A percentile compares a stretch with the other conserved stretches of the same genome.
Conservation (phyloP, 345 rosid genomes). For the Bruguiera sexangula region DNA sequence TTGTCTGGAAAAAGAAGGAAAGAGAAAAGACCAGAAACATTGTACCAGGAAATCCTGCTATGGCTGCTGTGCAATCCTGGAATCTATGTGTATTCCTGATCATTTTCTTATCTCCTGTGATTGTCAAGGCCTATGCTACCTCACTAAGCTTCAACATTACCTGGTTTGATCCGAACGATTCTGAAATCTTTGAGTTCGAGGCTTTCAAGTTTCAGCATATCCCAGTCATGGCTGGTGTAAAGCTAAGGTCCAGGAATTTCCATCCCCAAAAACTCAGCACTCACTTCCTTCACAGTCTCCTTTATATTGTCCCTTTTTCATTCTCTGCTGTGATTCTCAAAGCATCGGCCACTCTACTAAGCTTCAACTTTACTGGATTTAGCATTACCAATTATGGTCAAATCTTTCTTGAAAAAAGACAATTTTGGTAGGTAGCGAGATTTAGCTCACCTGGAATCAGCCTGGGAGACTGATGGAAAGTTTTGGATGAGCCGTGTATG, state of each 20-base stretch:
- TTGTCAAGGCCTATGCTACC: background rate
- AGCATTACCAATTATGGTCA: background rate
- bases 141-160: constrained; percentile 2
- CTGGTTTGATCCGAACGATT: background rate
- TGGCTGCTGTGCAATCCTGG: background rate
- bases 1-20: background rate
- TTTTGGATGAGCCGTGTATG: constrained; percentile 12
- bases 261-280: too few relatives aligned
- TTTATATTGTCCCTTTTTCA: too few relatives aligned
- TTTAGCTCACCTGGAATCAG: too few relatives aligned
- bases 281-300: too few relatives aligned
- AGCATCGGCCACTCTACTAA: too few relatives aligned
- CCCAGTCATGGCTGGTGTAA: too few relatives aligned
- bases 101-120: background rate
- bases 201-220: too few relatives aligned
- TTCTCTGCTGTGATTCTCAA: too few relatives aligned
- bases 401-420: background rate
- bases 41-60: background rate
- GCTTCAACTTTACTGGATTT: background rate
- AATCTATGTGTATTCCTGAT: background rate
- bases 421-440: too few relatives aligned
- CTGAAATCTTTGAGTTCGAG: background rate
- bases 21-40: background rate
- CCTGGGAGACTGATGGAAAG: background rate
- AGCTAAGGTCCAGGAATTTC: too few relatives aligned